These are phyloP conservation scores for Naganishia kalamii DNA, from an alignment of 768 basidiomycete genomes.

Conservation along the genomic window DNA sequence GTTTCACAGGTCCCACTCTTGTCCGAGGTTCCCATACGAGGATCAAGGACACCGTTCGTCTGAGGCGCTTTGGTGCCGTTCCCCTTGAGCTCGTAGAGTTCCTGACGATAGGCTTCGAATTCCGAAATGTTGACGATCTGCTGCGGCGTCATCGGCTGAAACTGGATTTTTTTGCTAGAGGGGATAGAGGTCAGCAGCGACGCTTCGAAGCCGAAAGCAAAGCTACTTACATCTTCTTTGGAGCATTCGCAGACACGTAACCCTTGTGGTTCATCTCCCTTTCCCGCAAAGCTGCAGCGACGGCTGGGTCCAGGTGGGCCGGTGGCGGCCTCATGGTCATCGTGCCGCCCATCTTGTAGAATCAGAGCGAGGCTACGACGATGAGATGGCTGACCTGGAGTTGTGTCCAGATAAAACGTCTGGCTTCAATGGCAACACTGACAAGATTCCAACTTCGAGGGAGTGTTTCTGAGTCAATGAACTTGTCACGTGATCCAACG, in stretches of 20 bases:
- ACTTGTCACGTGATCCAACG: no score
- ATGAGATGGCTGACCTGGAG: background rate
- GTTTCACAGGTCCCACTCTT: conserved; percentile 90
- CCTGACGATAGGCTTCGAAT: conserved; percentile 88
- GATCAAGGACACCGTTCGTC: conserved; percentile 85
- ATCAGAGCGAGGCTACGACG: background rate
- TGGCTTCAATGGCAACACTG: no score
- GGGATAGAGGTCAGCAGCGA: conserved; percentile 40
- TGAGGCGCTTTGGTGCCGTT: conserved; percentile 64
- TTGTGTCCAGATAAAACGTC: background rate
- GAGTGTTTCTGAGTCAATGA: no score
- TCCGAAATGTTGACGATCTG: conserved; percentile 94
- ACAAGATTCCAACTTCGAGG: no score
- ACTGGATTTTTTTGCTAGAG: conserved; percentile 77
- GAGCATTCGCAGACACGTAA: conserved; percentile 47
- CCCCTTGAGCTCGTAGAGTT: conserved; percentile 65
- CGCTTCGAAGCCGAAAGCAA: background rate
- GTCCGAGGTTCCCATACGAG: conserved; percentile 91
- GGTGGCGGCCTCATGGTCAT: conserved; percentile 6
- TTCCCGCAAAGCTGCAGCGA: conserved; percentile 1
- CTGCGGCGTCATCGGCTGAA: conserved; percentile 84
- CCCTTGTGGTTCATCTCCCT: conserved; percentile 36
- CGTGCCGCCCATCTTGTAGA: background rate
- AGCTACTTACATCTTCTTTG: conserved; percentile 44
- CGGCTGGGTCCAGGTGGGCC: background rate